Percentiles rank a stretch among this genome's conserved stretches.
Evolutionary conservation across 2,329 filamentous ascomycete genomes (phyloP).

Genomic region (Aspergillus quadricinctus): DNA sequence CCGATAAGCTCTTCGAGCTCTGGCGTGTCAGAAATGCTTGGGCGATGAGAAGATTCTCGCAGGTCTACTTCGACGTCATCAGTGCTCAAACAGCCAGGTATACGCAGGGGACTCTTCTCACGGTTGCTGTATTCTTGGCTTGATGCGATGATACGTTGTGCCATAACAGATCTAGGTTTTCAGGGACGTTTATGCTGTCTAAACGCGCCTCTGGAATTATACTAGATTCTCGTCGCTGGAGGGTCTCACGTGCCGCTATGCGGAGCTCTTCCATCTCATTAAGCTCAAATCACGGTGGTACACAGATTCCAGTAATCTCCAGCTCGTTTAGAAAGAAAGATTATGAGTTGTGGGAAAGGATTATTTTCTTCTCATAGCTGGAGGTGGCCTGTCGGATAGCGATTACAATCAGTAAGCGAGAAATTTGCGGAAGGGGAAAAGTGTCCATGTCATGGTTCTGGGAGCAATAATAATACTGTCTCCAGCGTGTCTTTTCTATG

Average conservation of each 20-base stretch:
- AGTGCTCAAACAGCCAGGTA: slow-evolving; percentile 1
- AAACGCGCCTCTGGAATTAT: slow-evolving; percentile 6
- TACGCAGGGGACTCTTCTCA: slow-evolving; percentile 10
- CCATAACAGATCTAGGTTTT: slow-evolving; percentile 26
- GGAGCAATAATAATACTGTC: neutral
- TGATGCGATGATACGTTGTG: slow-evolving; percentile 23
- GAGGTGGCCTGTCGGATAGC: neutral
- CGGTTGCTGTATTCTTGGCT: slow-evolving; percentile 16
- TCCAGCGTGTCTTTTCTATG: neutral
- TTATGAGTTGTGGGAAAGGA: neutral
- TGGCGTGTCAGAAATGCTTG: slow-evolving; percentile 20
- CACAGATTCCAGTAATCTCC: neutral
- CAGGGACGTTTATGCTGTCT: slow-evolving; percentile 5
- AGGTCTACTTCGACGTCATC: slow-evolving; percentile 18
- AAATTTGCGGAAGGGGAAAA: neutral
- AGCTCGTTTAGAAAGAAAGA: neutral
- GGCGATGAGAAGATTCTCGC: slow-evolving; percentile 29
- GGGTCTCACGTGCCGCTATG: slow-evolving; percentile 21
- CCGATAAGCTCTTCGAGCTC: slow-evolving; percentile 12
- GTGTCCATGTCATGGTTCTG: neutral
- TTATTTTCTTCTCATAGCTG: neutral
- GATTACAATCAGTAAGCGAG: neutral
- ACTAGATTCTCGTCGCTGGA: slow-evolving; percentile 10
- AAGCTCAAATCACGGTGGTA: neutral
- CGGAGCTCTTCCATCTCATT: slow-evolving; percentile 25